phyloP scores from a whole-genome alignment of 2,329 filamentous ascomycete genomes.

The Fonsecaea nubica region DNA sequence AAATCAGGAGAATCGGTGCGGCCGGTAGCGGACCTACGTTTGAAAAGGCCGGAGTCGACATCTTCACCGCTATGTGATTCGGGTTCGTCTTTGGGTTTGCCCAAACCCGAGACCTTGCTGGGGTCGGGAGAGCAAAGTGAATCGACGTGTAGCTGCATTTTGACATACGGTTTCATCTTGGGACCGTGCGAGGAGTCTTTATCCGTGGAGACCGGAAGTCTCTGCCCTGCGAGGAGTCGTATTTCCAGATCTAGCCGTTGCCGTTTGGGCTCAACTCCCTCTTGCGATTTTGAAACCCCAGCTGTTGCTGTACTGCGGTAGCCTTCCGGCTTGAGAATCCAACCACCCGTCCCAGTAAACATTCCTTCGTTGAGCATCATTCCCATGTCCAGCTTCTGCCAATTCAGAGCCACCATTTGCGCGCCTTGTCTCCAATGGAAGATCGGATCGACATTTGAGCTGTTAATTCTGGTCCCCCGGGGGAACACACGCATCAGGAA shows the following conservation, averaged over 20 bases:
- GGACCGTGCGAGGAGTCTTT: conserved; percentile 46
- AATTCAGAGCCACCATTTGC: conserved; percentile 91
- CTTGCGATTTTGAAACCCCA: conserved; percentile 29
- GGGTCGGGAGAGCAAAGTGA: conserved; percentile 53
- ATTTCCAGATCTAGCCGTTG: conserved; percentile 71
- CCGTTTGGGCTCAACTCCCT: conserved; percentile 54
- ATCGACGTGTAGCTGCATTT: conserved; percentile 81
- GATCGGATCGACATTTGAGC: conserved; percentile 84
- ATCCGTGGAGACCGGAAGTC: conserved; percentile 70
- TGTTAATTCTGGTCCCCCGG: conserved; percentile 78
- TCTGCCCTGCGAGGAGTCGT: conserved; percentile 76
- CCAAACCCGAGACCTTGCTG: conserved; percentile 59
- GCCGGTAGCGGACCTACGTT: conserved; percentile 62
- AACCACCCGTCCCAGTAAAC: conserved; percentile 82
- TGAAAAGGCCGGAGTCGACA: conserved; percentile 57
- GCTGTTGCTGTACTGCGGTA: conserved; percentile 60
- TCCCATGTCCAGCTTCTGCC: conserved; percentile 87
- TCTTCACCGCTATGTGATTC: conserved; percentile 55
- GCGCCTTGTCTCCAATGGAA: conserved; percentile 88
- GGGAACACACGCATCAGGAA: conserved; percentile 90
- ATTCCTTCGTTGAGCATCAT: conserved; percentile 97
- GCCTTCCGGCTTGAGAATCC: conserved; percentile 81
- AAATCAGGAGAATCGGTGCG: conserved; percentile 71
- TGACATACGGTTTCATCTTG: conserved; percentile 75
- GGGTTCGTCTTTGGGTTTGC: conserved; percentile 37